Base-by-base conservation (phyloP, 139 green algal species). In the Closterium sp. region DNA sequence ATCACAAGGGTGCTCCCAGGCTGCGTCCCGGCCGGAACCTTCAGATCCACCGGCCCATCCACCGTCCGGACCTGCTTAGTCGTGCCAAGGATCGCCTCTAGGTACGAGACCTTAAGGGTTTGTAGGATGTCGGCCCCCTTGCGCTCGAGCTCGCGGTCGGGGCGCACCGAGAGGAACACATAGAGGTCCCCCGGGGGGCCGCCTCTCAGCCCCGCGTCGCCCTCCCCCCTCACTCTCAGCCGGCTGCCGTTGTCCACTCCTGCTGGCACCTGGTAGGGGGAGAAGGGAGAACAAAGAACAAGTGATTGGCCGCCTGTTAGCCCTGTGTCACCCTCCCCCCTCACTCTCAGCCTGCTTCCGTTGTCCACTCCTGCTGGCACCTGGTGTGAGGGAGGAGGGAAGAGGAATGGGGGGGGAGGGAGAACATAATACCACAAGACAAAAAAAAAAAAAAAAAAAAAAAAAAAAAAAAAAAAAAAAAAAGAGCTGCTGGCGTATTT, bases 1-100 rank as follows among this genome's bases (percentile, higher is more conserved):
- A 99, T 99, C 30, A 99, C 95, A 91, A 99, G 94, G 8, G 97
- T 99, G 3, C 98, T 99, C 85, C 96, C 97, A 0, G 98, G 98
- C 95, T 99, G 98, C 83, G 90, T 93, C 84, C 98, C 98, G 5
- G 94, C 87, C 21, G 98, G 98, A 66, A 99, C 97, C 93, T 98
- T 99, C 16, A 99, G 95, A 92, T 99, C 98, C 81, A 99, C 98
- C 38, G 94, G 87, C 0, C 97, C 98, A 91, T 99, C 98, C 30
- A 99, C 97, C 3, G 97, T 99, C 2, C 94, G 92, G 33, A 98
- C 97, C 93, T 97, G 95, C 6, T 95, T 94, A 4, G 95, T 97
- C 16, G 96, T 97, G 30, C 98, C 98, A 34, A 99, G 95, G 91
- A 99, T 99, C 34, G 98, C 98, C 64, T 99, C 97, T 81, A 98